Percentiles rank a stretch among this genome's conserved stretches.
phyloP scores from a whole-genome alignment of 2,329 filamentous ascomycete species.

The Blastomyces emzantsi region DNA sequence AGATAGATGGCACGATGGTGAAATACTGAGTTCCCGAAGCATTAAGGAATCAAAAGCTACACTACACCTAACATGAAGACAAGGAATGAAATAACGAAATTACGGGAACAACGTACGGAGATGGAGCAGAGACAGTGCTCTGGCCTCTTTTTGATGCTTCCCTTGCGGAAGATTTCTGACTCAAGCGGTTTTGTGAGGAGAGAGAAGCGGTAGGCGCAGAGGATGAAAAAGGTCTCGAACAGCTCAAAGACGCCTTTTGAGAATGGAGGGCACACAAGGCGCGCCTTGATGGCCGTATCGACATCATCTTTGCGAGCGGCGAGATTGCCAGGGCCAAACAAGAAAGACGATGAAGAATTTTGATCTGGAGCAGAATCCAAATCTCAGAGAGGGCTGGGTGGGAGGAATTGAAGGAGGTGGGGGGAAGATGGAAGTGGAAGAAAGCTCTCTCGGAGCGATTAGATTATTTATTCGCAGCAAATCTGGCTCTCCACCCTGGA shows the following conservation, averaged over 20 bases:
- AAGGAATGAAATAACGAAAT: neutral
- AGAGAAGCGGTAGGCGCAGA: conserved; percentile 36
- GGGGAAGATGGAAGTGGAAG: neutral
- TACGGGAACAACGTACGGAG: conserved; percentile 41
- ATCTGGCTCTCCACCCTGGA: neutral
- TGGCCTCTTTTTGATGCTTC: conserved; percentile 33
- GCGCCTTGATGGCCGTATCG: conserved; percentile 41
- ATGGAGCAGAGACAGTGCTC: conserved; percentile 40
- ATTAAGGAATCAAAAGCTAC: neutral
- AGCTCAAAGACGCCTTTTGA: conserved; percentile 26
- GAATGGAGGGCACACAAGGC: conserved; percentile 39
- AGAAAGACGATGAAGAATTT: conserved; percentile 13
- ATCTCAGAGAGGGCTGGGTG: neutral
- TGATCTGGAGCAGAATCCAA: neutral
- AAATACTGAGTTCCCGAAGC: neutral
- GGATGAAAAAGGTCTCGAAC: conserved; percentile 37
- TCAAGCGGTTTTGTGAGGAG: conserved; percentile 38
- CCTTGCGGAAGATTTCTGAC: conserved; percentile 25
- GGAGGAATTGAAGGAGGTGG: neutral
- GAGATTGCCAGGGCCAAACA: conserved; percentile 28
- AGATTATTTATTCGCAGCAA: neutral
- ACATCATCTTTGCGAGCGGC: conserved; percentile 37
- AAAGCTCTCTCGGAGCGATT: neutral
- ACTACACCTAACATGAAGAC: neutral
- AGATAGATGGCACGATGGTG: neutral